Base-by-base conservation (phyloP, 345 rosid genomes). In the Gossypium sturtianum region DNA sequence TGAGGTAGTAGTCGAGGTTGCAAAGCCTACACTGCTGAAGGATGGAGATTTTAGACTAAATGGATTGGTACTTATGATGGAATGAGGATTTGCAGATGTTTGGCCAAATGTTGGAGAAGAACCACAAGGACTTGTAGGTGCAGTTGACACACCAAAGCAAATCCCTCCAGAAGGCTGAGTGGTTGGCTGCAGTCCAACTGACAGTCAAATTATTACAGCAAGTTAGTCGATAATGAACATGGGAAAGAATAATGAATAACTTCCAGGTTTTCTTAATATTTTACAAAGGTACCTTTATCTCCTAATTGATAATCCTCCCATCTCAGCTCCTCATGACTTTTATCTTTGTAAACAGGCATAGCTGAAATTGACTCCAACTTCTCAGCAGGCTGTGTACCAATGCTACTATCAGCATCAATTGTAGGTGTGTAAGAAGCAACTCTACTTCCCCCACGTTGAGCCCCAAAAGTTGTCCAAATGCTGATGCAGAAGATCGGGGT, bases 291-390 rank as follows among this genome's bases (percentile, higher is more conserved):
- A 93, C 99, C 98, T 91, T 93, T 93, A 82, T 96, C 99, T 84
- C 99, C 99, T 71, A 72, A 80, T 76, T 96, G 99, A 77, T 90
- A 91, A 76, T 96, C 99, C 80, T 89, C 99, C 98, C 97, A 90
- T 76, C 97, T 83, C 68, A 96, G 87, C 86, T 93, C 99, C 80
- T 96, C 98, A 51, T 89, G 97, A 81, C 84, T 86, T 84, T 91
- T 91, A 45, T 86, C 90, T 76, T 83, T 88, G 81, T 93, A 83
- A 53, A 68, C 84, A 74, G 91, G 71, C 99, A 91, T 91, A 52
- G 97, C 97, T 27, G 97, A 88, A 83, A 96, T 90, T 19, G 99
- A 96, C 75, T 79, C 89, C 67, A 96, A 81, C 87, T 86, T 95
- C 60, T 86, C 97, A 79, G 87, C 82, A 44, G 93, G 83, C 83